Conservation (phyloP, 495 filamentous ascomycete genomes). For the Lentithecium fluviatile region DNA sequence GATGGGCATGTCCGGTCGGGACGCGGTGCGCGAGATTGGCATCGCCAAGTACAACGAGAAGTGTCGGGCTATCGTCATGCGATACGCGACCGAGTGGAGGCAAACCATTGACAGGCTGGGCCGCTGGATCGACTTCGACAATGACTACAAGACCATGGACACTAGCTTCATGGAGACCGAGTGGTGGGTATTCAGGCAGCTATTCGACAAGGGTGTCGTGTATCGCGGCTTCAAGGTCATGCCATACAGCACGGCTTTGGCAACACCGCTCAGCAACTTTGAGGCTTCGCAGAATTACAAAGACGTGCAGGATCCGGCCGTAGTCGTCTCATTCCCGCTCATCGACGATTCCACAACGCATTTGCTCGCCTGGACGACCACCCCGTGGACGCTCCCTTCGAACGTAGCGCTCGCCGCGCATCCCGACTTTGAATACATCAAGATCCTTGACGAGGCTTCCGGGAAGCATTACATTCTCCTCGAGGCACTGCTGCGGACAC, state of each 20-base stretch:
- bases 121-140: constrained; percentile 98
- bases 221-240: constrained; percentile 90
- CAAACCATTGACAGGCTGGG: constrained; percentile 85
- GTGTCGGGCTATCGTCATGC: constrained; percentile 93
- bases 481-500: constrained; percentile 75
- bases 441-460: constrained; percentile 78
- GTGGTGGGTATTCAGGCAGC: constrained; percentile 95
- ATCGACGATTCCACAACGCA: constrained; percentile 70
- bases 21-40: constrained; percentile 83
- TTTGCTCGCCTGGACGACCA: constrained; percentile 87
- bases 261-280: constrained; percentile 86
- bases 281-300: constrained; percentile 94
- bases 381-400: constrained; percentile 92
- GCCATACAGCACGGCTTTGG: constrained; percentile 91
- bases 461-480: constrained; percentile 86
- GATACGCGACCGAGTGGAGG: constrained; percentile 86
- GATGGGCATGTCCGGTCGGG: constrained; percentile 81
- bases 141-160: constrained; percentile 98
- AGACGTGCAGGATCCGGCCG: constrained; percentile 87
- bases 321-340: constrained; percentile 86
- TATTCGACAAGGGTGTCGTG: constrained; percentile 83
- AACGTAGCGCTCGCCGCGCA: constrained; percentile 78
- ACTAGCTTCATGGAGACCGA: constrained; percentile 91
- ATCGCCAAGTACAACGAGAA: constrained; percentile 91
- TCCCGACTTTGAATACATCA: constrained; percentile 90